A percentile compares a stretch with the other conserved stretches of the same genome.
Evolutionary conservation across 163 green algal species (phyloP).

Genomic region (Prototheca cutis): DNA sequence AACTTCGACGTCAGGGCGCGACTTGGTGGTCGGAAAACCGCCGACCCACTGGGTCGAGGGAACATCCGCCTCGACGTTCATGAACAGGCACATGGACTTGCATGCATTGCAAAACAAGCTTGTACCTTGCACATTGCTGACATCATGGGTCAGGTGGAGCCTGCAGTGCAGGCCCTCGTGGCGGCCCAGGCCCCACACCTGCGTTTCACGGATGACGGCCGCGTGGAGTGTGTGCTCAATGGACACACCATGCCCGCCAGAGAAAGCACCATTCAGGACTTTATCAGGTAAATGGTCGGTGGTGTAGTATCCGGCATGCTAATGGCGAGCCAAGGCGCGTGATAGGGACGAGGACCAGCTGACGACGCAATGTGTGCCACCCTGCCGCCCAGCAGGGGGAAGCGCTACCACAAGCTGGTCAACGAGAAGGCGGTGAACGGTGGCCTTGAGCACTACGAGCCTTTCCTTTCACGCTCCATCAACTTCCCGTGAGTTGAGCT

Average conservation of each 20-base stretch:
- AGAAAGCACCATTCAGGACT: conserved; percentile 27
- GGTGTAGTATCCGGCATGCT: too few species aligned
- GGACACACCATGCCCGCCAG: conserved; percentile 43
- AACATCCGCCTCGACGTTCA: too few species aligned
- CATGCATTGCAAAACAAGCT: too few species aligned
- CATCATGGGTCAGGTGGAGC: conserved; percentile 12
- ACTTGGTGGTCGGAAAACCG: too few species aligned
- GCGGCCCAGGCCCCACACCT: conserved; percentile 21
- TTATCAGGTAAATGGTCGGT: conserved; percentile 37
- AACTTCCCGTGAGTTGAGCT: conserved; percentile 57
- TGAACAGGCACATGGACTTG: too few species aligned
- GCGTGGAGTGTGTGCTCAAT: conserved; percentile 54
- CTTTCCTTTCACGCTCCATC: conserved; percentile 48
- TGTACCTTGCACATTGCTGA: too few species aligned
- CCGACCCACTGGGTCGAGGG: too few species aligned
- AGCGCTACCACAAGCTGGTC: conserved; percentile 49
- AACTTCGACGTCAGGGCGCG: too few species aligned
- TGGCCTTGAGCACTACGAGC: conserved; percentile 50
- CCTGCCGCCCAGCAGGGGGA: conserved; percentile 26
- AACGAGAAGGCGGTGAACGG: conserved; percentile 29
- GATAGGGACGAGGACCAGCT: too few species aligned
- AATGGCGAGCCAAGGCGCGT: too few species aligned
- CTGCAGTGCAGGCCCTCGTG: conserved; percentile 23
- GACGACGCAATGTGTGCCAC: too few species aligned
- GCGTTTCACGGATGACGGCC: conserved; percentile 29